Conservation (phyloP, 208 protist species). For the Crithidia acanthocephali region DNA sequence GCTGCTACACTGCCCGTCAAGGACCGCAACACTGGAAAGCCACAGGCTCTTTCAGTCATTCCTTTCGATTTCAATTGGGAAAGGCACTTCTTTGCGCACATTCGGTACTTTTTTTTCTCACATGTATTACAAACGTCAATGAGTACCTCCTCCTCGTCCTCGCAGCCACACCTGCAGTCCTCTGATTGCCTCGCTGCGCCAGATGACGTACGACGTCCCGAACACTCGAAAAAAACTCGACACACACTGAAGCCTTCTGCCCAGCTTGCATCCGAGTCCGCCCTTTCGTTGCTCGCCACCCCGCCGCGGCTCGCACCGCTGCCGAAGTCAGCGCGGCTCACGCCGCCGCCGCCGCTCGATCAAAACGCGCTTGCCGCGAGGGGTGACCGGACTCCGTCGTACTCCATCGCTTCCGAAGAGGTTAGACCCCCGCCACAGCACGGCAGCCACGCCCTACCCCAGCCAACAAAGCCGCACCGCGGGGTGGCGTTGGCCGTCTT, state of each 20-base stretch:
- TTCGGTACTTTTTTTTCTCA: too few relatives aligned
- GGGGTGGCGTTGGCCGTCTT: conserved; percentile 10
- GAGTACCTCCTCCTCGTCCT: background rate
- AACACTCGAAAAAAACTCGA: background rate
- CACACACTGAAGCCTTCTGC: background rate
- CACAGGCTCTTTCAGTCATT: too few relatives aligned
- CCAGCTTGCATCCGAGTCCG: background rate
- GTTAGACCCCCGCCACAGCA: too few relatives aligned
- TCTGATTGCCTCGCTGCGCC: background rate
- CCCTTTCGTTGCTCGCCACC: background rate
- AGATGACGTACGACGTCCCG: background rate
- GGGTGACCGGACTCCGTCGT: background rate
- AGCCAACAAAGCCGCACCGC: background rate
- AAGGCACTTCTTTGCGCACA: too few relatives aligned
- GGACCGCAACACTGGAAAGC: too few relatives aligned
- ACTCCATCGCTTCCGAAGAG: too few relatives aligned
- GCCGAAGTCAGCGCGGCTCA: background rate
- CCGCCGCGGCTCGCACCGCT: background rate
- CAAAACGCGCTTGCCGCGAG: background rate
- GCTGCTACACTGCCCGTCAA: too few relatives aligned
- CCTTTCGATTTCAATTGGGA: too few relatives aligned
- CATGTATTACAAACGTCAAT: background rate
- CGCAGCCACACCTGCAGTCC: background rate
- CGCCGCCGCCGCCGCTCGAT: conserved; percentile 6
- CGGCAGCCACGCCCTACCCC: background rate